A percentile compares a stretch with the other conserved stretches of the same genome.
phyloP scores from a whole-genome alignment of 208 protist genomes.

The Leishmania tropica region DNA sequence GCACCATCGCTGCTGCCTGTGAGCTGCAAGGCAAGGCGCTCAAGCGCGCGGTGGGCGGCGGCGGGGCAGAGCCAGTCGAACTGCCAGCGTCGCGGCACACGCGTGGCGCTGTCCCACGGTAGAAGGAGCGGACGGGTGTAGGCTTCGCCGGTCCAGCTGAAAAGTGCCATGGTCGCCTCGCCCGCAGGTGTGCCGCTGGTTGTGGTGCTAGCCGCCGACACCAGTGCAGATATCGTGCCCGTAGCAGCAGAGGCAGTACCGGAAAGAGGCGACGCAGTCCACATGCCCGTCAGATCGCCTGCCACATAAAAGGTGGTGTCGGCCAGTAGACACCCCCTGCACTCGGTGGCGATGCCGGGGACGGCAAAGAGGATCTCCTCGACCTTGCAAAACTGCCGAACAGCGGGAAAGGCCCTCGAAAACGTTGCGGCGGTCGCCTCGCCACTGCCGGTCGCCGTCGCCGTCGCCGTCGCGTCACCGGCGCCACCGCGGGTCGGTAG shows the following conservation, averaged over 20 bases:
- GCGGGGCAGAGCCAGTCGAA: conserved; percentile 69
- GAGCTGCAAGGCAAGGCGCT: conserved; percentile 10
- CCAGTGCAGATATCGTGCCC: neutral
- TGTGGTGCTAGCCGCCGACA: neutral
- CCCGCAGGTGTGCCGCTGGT: neutral
- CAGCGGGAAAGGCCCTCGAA: conserved; percentile 34
- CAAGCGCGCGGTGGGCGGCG: conserved; percentile 44
- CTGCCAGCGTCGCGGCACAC: conserved; percentile 56
- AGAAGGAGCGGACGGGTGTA: conserved; percentile 55
- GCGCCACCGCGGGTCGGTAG: neutral
- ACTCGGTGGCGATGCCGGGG: conserved; percentile 85
- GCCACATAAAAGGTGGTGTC: conserved; percentile 88
- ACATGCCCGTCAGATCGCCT: conserved; percentile 72
- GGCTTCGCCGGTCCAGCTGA: conserved; percentile 18
- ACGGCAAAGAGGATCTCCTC: conserved; percentile 92
- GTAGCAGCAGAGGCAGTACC: neutral
- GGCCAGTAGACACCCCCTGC: conserved; percentile 83
- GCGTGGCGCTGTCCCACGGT: conserved; percentile 44
- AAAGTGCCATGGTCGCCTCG: neutral
- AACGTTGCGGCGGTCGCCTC: neutral
- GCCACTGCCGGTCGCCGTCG: neutral
- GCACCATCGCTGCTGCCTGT: conserved; percentile 8
- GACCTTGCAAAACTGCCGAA: conserved; percentile 77
- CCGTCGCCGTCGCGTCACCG: neutral
- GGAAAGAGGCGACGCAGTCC: conserved; percentile 32